Evolutionary conservation across 257 asterid species (phyloP), one percentile per base, ranked within the genome.

Genomic region (Gentiana macrophylla): DNA sequence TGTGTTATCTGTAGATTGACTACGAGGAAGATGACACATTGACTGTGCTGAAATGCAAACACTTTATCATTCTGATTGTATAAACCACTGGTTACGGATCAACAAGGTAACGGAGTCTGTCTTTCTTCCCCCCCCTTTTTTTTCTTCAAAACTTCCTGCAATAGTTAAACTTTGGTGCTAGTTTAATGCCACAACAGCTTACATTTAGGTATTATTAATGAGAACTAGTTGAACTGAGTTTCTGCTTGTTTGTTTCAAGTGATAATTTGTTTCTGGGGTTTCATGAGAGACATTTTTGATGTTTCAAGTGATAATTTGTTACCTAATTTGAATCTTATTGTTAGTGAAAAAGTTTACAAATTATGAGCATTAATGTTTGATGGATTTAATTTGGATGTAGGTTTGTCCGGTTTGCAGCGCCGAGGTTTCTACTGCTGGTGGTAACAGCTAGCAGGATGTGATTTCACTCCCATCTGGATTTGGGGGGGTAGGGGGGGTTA

Each of bases 401-500:
- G 92, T 87, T 58, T 91, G 96, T 64, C 98, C 98, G 1, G 86
- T 91, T 49, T 91, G 98, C 84, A 78, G 84, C 52, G 73, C 86
- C 4, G 96, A 91, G 75, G 94, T 91, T 36, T 83, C 96, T 8
- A 57, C 83, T 52, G 65, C 84, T 2, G 92, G 79, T 2, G 92
- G 79, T 62, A 81, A 66, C 73, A 77, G 81, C 78, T 86, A 80
- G 79, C 67, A 38, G 49, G 49, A 37, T 24, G 43, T 10, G 35
- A 13, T 35, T 41, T 41, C 46, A 41, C 46, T 41, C 9, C 46
- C 46, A 41, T 41, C 4, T 41, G 46, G 24, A 24, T 24, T 24
- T 24, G 24, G 24, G 24, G 24, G 24, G 24, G 24, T 15, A 15
- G 24, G 24, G 24, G 24, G 24, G 24, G 24, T 24, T 24, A 24